Conservation (phyloP, 2,329 filamentous ascomycete species). For the Ramularia collo-cygni region DNA sequence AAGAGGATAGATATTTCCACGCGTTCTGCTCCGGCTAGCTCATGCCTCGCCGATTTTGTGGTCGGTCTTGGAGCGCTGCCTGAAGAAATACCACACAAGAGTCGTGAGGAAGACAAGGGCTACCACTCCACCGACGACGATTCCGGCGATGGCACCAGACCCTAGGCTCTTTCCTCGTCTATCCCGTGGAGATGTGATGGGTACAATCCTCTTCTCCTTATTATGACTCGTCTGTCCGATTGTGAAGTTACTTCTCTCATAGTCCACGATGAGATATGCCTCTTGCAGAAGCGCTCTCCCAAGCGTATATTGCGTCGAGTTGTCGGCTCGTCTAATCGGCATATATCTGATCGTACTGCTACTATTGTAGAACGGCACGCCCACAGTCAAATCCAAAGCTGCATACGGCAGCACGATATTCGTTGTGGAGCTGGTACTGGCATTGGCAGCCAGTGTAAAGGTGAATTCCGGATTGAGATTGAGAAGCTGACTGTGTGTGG, state of each 20-base stretch:
- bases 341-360: constrained; percentile 15
- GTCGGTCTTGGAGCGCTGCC: too few species aligned
- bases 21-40: too few species aligned
- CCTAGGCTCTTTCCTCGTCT: constrained; percentile 1
- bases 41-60: too few species aligned
- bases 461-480: constrained; percentile 32
- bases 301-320: constrained; percentile 22
- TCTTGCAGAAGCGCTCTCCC: constrained; percentile 28
- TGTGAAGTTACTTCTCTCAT: constrained; percentile 13
- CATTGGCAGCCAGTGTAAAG: constrained; percentile 22
- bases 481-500: constrained; percentile 29
- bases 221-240: constrained; percentile 9
- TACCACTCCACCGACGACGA: constrained; percentile 8
- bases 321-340: constrained; percentile 22
- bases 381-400: constrained; percentile 26
- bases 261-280: constrained; percentile 21
- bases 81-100: too few species aligned
- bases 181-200: constrained; percentile 2
- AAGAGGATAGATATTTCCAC: too few species aligned
- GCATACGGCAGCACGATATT: constrained; percentile 26
- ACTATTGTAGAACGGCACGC: constrained; percentile 11
- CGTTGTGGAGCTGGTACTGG: constrained; percentile 5
- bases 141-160: constrained; percentile 13
- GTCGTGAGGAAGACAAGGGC: neutral
- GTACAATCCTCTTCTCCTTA: constrained; percentile 3